These are phyloP conservation scores for Streptanthus diversifolius DNA, from an alignment of 345 rosid genomes.

Conservation along the genomic window DNA sequence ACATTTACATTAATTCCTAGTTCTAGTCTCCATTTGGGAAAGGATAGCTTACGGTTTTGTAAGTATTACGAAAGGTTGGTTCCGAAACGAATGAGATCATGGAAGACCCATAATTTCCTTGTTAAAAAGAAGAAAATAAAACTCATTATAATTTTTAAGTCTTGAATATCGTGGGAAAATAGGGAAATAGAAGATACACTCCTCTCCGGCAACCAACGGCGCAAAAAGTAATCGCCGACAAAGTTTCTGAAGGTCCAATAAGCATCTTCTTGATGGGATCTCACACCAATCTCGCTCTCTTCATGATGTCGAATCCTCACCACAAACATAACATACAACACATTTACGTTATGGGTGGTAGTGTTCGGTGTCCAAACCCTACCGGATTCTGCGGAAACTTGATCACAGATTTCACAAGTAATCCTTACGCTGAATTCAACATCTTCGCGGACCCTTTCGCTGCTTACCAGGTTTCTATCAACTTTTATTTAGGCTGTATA, in stretches of 20 bases:
- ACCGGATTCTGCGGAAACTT: conserved; percentile 67
- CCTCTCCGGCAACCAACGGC: conserved; percentile 75
- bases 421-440: conserved; percentile 89
- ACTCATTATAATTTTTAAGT: background rate
- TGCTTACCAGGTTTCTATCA: conserved; percentile 62
- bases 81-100: too few relatives aligned
- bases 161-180: conserved; percentile 10
- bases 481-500: background rate
- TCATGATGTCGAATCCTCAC: conserved; percentile 72
- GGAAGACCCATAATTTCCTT: too few relatives aligned
- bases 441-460: conserved; percentile 85
- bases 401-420: conserved; percentile 57
- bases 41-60: too few relatives aligned
- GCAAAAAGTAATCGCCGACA: conserved; percentile 71
- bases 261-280: conserved; percentile 54
- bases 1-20: too few relatives aligned
- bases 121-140: too few relatives aligned
- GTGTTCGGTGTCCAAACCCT: conserved; percentile 58
- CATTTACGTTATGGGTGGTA: conserved; percentile 84
- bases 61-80: too few relatives aligned
- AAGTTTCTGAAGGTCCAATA: conserved; percentile 63
- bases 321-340: conserved; percentile 70
- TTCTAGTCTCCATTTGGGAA: too few relatives aligned
- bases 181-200: conserved; percentile 75
- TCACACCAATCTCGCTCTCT: conserved; percentile 73